Evolutionary conservation across 2,329 filamentous ascomycete genomes (phyloP).

Genomic region (Stemphylium lycopersici): DNA sequence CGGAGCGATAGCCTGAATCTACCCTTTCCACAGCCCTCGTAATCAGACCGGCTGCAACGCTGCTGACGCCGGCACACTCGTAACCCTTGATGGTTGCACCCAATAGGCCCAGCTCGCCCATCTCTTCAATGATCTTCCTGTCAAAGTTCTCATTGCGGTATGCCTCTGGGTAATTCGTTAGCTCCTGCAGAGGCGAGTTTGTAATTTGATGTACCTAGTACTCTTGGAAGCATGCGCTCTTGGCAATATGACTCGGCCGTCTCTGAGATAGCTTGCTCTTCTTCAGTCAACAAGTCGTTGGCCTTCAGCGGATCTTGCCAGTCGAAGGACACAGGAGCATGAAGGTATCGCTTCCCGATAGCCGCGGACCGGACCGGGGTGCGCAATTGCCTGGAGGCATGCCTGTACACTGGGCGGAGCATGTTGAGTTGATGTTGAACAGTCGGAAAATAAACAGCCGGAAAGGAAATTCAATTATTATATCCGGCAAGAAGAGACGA

Average conservation of each 20-base stretch:
- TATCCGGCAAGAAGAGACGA: conserved; percentile 1
- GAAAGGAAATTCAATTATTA: conserved; percentile 4
- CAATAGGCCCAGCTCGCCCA: conserved; percentile 89
- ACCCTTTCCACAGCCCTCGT: conserved; percentile 89
- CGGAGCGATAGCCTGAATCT: conserved; percentile 88
- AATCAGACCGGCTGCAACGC: conserved; percentile 86
- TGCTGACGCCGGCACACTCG: conserved; percentile 85
- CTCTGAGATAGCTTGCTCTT: conserved; percentile 87
- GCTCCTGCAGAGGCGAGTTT: neutral
- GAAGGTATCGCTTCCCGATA: conserved; percentile 49
- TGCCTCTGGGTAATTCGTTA: conserved; percentile 64
- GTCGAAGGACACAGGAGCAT: conserved; percentile 67
- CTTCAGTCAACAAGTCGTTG: conserved; percentile 80
- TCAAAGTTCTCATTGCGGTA: conserved; percentile 90
- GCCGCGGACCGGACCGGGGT: conserved; percentile 33
- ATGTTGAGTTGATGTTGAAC: conserved; percentile 36
- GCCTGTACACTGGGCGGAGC: conserved; percentile 52
- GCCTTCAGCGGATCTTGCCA: conserved; percentile 89
- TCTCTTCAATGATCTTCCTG: conserved; percentile 82
- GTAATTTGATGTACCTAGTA: conserved; percentile 68
- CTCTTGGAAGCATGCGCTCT: conserved; percentile 81
- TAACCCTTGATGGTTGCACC: conserved; percentile 88
- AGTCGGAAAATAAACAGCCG: neutral
- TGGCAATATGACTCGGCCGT: conserved; percentile 95
- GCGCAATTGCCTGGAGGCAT: conserved; percentile 49